A percentile compares a stretch with the other conserved stretches of the same genome.
Evolutionary conservation across 1,284 basidiomycete species (phyloP).

Genomic region (Irpex sp.): DNA sequence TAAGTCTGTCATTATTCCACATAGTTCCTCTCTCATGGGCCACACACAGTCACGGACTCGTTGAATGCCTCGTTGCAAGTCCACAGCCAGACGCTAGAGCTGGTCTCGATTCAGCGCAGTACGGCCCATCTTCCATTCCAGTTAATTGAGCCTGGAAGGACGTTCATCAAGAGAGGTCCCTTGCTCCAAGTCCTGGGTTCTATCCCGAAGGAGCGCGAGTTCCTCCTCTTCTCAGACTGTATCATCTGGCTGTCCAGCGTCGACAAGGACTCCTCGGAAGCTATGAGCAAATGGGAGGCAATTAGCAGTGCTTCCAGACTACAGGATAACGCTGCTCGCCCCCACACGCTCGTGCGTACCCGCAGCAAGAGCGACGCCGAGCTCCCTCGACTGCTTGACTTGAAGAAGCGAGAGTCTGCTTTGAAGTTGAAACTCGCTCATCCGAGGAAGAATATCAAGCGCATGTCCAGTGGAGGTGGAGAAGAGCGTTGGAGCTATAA

Average conservation of each 20-base stretch:
- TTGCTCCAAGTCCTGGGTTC: constrained; percentile 56
- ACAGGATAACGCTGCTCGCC: constrained; percentile 17
- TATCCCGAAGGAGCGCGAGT: constrained; percentile 56
- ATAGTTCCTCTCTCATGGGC: background rate
- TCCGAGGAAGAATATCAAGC: constrained; percentile 31
- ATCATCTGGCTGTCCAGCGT: constrained; percentile 71
- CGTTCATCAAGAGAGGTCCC: constrained; percentile 63
- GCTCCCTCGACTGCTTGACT: constrained; percentile 23
- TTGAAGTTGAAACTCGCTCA: constrained; percentile 22
- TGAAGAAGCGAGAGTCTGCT: constrained; percentile 20
- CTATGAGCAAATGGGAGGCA: constrained; percentile 26
- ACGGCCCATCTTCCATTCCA: constrained; percentile 74
- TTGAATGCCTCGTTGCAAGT: constrained; percentile 76
- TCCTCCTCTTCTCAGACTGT: constrained; percentile 81
- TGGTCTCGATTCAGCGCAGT: constrained; percentile 74
- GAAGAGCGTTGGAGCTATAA: constrained; percentile 71
- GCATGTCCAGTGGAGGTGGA: constrained; percentile 36
- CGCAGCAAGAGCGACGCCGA: constrained; percentile 65
- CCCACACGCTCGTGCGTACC: constrained; percentile 39
- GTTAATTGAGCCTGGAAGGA: constrained; percentile 77
- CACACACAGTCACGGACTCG: constrained; percentile 62
- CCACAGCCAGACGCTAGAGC: constrained; percentile 69
- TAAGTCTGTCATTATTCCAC: constrained; percentile 28
- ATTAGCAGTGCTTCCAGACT: constrained; percentile 6
- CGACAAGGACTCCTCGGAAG: constrained; percentile 32